phyloP scores from a whole-genome alignment of 148 eudicot species.

The Vaccinium darrowii region DNA sequence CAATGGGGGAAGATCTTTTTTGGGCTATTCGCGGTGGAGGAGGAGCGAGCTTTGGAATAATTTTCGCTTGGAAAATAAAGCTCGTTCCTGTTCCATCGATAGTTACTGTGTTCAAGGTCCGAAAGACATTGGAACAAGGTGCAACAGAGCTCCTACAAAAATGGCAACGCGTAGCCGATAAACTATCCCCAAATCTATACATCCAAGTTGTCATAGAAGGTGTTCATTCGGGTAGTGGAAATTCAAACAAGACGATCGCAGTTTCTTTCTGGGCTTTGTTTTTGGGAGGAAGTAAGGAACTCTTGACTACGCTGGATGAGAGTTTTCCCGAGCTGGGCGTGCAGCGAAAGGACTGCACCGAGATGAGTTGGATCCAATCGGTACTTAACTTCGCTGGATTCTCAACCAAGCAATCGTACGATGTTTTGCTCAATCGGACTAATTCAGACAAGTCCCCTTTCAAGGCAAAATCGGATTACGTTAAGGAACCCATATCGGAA shows the following conservation, averaged over 20 bases:
- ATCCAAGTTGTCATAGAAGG: not conserved
- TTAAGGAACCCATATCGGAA: constrained; percentile 35
- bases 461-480: constrained; percentile 13
- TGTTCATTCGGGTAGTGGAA: not conserved
- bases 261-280: constrained; percentile 27
- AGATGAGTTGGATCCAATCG: constrained; percentile 44
- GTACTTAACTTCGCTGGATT: constrained; percentile 25
- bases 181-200: not conserved
- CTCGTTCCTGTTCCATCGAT: constrained; percentile 1
- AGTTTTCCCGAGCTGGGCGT: constrained; percentile 39
- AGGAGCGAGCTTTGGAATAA: constrained; percentile 42
- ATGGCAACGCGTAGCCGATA: constrained; percentile 11
- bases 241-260: constrained; percentile 4
- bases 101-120: not conserved
- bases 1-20: constrained; percentile 49
- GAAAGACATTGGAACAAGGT: not conserved
- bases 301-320: constrained; percentile 25
- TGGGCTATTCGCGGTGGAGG: constrained; percentile 53
- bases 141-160: not conserved
- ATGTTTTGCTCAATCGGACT: constrained; percentile 22
- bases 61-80: constrained; percentile 34
- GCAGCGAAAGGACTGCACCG: constrained; percentile 25
- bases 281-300: constrained; percentile 28
- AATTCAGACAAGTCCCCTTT: constrained; percentile 28
- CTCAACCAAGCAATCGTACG: constrained; percentile 17